Base-by-base conservation (phyloP, 1,284 basidiomycete genomes). In the Fomes fomentarius region DNA sequence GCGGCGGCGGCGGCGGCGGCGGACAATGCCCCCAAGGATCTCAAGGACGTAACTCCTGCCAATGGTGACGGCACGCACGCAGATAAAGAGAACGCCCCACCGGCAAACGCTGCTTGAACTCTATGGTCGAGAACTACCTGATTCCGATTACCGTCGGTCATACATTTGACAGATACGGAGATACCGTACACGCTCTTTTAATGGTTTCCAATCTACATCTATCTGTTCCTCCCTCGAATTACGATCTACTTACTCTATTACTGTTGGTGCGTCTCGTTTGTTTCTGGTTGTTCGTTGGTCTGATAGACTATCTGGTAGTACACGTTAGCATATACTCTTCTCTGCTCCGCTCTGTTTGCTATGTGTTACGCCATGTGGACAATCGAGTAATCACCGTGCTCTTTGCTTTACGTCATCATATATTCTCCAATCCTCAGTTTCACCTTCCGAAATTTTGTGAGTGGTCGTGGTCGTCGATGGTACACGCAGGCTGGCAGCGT, bases 51-150 rank as follows among this genome's bases (percentile, higher is more conserved):
- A n/a, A n/a, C n/a, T n/a, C 44, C 42, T 25, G 31, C 44, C 19
- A 45, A 38, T 1, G 46, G 45, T 15, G 56, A 54, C 19, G 24
- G 35, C 22, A 41, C 43, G 28, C 44, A 41, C 12, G 41, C 38
- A 42, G 56, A 58, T 40, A 48, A 47, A 28, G 38, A 53, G 39
- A 50, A 42, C 38, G 31, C 44, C 8, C 45, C 56, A 6, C 48
- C 56, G 14, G 51, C 56, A 25, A 44, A 52, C 1, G 26, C 56
- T 38, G 49, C 52, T 34, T 58, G 39, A 41, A 3, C 35, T 14
- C 6, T 12, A 26, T n/a, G n/a, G n/a, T n/a, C n/a, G n/a, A n/a
- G n/a, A n/a, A n/a, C n/a, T n/a, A n/a, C n/a, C n/a, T n/a, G n/a
- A n/a, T n/a, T n/a, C n/a, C n/a, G n/a, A n/a, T n/a, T n/a, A n/a